Evolutionary conservation across 805 yeast genomes (phyloP), one percentile per base, ranked within the genome.

Genomic region (Metschnikowia santaceciliae): DNA sequence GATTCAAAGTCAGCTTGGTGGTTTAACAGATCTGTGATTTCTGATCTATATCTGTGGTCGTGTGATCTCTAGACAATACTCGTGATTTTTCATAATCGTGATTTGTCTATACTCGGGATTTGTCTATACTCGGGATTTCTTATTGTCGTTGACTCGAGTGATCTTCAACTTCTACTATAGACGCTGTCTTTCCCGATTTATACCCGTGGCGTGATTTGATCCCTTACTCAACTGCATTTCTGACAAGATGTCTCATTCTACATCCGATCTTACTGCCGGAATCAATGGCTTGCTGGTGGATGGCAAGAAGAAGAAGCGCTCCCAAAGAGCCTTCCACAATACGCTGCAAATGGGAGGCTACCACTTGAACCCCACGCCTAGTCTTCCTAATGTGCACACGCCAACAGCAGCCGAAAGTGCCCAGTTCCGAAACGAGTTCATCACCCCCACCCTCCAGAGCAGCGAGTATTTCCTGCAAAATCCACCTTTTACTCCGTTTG

Each of bases 291-390:
- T 56, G 40, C 49, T 39, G 23, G 32, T 56, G 33, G 56, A 51
- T 34, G 30, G 43, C 15, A 20, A 45, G 5, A 53, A 49, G 33
- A 58, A 58, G 36, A 58, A 58, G 33, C 42, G 61, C 30, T 44
- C 57, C 30, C 55, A 50, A 38, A 46, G 61, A 13, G 61, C 59
- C 20, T 56, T 51, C 47, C 61, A 58, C 37, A 51, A 47, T 35
- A 50, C 52, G 32, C 26, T 40, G 45, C 33, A 40, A 33, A 26
- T 49, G 49, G 44, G 52, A 47, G 38, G 46, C 30, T 42, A n/a
- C 37, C 30, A 32, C 7, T 11, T 32, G 32, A 34, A 35, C 43
- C 22, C 42, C 22, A 39, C 35, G 11, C 46, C 38, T 6, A 37
- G 42, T 7, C 46, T 32, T 8, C 46, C 45, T 15, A 33, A 38